Conservation (phyloP, 371 early-diverging fungal species). For the Haplosporangium sp. region DNA sequence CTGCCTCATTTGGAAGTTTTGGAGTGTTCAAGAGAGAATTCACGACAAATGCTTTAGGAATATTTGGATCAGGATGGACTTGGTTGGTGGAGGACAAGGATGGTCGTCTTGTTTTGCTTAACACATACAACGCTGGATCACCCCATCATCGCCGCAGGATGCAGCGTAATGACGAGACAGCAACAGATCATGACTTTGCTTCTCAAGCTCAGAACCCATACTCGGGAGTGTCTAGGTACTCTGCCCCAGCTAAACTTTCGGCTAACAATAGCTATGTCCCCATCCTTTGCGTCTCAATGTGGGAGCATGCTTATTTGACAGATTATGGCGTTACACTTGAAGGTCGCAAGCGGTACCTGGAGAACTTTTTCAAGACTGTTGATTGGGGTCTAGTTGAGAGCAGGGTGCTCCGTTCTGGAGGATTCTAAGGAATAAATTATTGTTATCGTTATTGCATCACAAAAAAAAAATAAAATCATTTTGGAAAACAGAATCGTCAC, state of each 20-base stretch:
- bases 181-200: slow-evolving; percentile 39
- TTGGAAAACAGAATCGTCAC: too few species aligned
- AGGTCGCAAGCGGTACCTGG: slow-evolving; percentile 61
- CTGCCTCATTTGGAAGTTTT: slow-evolving; percentile 59
- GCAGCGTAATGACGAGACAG: slow-evolving; percentile 54
- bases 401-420: slow-evolving; percentile 46
- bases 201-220: slow-evolving; percentile 40
- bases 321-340: slow-evolving; percentile 65
- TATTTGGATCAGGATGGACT: slow-evolving; percentile 76
- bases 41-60: slow-evolving; percentile 59
- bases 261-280: slow-evolving; percentile 56
- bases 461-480: background rate
- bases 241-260: slow-evolving; percentile 36
- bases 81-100: slow-evolving; percentile 67
- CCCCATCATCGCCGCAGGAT: slow-evolving; percentile 53
- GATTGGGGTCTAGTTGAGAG: slow-evolving; percentile 62
- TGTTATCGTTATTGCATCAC: background rate
- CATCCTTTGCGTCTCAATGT: slow-evolving; percentile 68
- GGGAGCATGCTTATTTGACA: slow-evolving; percentile 72
- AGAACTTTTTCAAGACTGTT: slow-evolving; percentile 67
- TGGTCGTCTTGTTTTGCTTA: slow-evolving; percentile 64
- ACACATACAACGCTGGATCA: slow-evolving; percentile 67
- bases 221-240: slow-evolving; percentile 48
- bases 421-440: slow-evolving; percentile 25
- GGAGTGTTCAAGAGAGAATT: slow-evolving; percentile 66